A percentile compares a stretch with the other conserved stretches of the same genome.
Evolutionary conservation across 2,329 filamentous ascomycete genomes (phyloP).

Genomic region (Lojkania enalia): DNA sequence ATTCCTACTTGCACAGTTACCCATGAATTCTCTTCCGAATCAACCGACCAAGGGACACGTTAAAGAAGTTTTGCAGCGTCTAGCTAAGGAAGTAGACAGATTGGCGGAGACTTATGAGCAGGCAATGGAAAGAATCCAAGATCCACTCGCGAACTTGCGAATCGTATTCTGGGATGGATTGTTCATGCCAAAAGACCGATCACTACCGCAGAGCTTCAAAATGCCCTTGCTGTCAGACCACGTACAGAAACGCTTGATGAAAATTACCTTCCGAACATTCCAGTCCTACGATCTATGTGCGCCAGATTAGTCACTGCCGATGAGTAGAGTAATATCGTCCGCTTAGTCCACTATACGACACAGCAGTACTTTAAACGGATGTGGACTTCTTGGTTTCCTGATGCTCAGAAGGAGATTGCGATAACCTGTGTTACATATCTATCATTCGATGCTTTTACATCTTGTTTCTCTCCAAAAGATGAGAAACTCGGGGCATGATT

Average conservation of each 20-base stretch:
- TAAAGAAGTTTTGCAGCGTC: no score
- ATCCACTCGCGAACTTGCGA: neutral
- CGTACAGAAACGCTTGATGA: neutral
- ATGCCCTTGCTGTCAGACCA: neutral
- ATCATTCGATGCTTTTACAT: neutral
- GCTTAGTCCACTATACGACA: conserved; percentile 1
- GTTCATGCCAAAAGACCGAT: neutral
- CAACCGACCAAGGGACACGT: neutral
- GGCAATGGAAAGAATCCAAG: neutral
- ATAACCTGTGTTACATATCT: neutral
- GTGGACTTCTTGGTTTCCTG: neutral
- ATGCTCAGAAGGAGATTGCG: neutral
- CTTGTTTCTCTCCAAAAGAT: neutral
- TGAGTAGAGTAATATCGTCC: neutral
- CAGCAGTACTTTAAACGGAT: neutral
- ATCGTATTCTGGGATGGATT: neutral
- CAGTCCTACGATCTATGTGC: neutral
- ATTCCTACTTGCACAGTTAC: conserved; percentile 1
- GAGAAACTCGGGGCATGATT: neutral
- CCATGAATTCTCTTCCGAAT: neutral
- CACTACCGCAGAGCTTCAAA: neutral
- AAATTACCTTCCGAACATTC: neutral
- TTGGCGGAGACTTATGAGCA: neutral
- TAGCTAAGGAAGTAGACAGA: neutral
- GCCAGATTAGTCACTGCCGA: neutral